Percentiles rank a stretch among this genome's conserved stretches.
phyloP scores from a whole-genome alignment of 345 rosid species.

The Eucalyptus regnans region DNA sequence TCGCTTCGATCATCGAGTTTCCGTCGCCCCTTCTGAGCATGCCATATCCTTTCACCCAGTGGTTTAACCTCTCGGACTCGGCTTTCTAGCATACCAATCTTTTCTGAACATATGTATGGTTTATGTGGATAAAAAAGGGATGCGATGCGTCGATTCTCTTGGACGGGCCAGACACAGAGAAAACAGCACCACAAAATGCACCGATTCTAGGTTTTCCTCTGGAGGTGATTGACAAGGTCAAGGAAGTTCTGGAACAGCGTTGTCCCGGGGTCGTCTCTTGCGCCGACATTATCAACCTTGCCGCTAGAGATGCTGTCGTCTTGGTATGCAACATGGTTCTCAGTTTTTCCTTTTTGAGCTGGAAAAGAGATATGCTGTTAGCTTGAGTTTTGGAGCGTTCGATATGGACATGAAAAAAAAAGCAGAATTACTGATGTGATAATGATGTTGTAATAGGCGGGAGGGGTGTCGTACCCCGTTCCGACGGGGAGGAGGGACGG shows the following conservation, averaged over 20 bases:
- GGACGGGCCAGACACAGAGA: neutral
- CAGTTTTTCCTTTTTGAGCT: neutral
- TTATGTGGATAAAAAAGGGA: neutral
- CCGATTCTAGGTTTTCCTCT: slow-evolving; percentile 44
- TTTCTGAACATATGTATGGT: neutral
- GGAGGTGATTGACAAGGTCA: slow-evolving; percentile 51
- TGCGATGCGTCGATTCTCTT: neutral
- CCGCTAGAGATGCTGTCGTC: slow-evolving; percentile 63
- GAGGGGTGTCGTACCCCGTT: slow-evolving; percentile 54
- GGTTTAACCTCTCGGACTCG: neutral
- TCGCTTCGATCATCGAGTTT: neutral
- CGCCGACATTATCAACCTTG: slow-evolving; percentile 76
- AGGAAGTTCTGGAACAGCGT: slow-evolving; percentile 35
- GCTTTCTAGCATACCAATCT: neutral
- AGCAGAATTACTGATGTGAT: neutral
- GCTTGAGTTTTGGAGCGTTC: neutral
- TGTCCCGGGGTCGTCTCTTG: slow-evolving; percentile 83
- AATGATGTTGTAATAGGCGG: slow-evolving; percentile 19
- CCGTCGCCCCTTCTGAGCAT: neutral
- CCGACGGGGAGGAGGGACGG: slow-evolving; percentile 63
- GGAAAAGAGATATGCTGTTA: neutral
- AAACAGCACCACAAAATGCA: neutral
- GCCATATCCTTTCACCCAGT: neutral
- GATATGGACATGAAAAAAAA: neutral
- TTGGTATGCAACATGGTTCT: slow-evolving; percentile 16